Evolutionary conservation across 1,284 basidiomycete genomes (phyloP).

Genomic region (Farysia itapuensis): DNA sequence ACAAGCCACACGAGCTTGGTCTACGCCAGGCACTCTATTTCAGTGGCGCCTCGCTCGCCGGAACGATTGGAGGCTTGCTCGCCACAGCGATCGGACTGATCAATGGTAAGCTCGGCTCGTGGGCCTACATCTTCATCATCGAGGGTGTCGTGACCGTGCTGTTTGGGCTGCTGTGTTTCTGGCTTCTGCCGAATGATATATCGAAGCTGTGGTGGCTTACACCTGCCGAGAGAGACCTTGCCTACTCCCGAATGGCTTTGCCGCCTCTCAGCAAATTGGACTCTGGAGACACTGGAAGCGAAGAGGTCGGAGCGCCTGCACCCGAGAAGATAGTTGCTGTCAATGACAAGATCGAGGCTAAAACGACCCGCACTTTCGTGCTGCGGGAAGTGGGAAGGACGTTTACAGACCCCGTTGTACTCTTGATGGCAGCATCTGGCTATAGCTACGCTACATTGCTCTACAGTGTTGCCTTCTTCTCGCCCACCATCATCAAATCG

Average conservation of each 20-base stretch:
- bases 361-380: constrained; percentile 27
- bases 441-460: constrained; percentile 40
- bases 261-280: not conserved
- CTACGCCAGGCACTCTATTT: constrained; percentile 54
- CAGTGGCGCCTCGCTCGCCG: constrained; percentile 45
- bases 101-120: constrained; percentile 34
- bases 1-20: constrained; percentile 48
- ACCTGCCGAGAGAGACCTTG: constrained; percentile 31
- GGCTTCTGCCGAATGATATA: constrained; percentile 43
- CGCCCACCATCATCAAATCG: constrained; percentile 48
- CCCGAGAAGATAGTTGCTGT: constrained; percentile 18
- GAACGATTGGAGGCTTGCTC: constrained; percentile 52
- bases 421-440: constrained; percentile 32
- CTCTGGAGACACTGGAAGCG: not conserved
- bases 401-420: constrained; percentile 35
- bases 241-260: constrained; percentile 33
- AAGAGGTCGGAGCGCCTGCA: constrained; percentile 2
- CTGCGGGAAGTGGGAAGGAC: constrained; percentile 36
- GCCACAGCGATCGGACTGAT: constrained; percentile 47
- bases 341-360: constrained; percentile 6
- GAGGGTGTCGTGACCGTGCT: constrained; percentile 51
- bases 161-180: constrained; percentile 36
- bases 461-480: constrained; percentile 50
- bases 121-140: constrained; percentile 52
- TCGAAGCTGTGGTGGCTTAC: constrained; percentile 43